These are phyloP conservation scores for Fusarium udum DNA, from an alignment of 2,329 filamentous ascomycete species.

Conservation along the genomic window DNA sequence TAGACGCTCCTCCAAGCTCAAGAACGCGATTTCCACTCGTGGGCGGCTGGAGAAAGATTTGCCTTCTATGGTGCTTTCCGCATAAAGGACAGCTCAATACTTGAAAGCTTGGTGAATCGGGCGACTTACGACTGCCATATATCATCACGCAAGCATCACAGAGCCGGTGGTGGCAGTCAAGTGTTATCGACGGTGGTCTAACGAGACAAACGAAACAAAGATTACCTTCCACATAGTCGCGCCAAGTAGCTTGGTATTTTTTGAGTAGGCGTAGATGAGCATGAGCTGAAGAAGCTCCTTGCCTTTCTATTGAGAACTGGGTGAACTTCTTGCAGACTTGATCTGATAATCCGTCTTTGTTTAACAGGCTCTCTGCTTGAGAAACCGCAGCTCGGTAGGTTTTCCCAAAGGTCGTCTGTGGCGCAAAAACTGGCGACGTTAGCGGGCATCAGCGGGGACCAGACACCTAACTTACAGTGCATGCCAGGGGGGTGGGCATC, in stretches of 20 bases:
- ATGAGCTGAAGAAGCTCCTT: not conserved
- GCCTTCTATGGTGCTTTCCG: not conserved
- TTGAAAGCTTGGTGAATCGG: not conserved
- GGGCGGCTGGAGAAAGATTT: not conserved
- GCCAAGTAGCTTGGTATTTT: not conserved
- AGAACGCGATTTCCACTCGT: not conserved
- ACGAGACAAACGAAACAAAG: not conserved
- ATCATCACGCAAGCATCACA: not conserved
- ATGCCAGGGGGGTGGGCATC: not conserved
- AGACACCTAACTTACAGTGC: not conserved
- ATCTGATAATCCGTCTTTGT: not conserved
- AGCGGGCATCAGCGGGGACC: not conserved
- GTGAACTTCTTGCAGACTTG: not conserved
- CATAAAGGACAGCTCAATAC: not conserved
- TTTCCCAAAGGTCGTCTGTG: not conserved
- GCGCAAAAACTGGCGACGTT: not conserved
- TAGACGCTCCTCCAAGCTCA: not conserved
- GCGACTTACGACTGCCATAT: not conserved
- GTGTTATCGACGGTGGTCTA: not conserved
- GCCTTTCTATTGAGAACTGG: not conserved
- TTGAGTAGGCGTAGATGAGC: not conserved
- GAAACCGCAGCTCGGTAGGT: not conserved
- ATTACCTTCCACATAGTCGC: not conserved
- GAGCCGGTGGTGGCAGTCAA: not conserved
- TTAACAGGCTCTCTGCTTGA: not conserved